These are phyloP conservation scores for Rhodotorula glutinis DNA, from an alignment of 1,284 basidiomycete genomes.

Conservation along the genomic window DNA sequence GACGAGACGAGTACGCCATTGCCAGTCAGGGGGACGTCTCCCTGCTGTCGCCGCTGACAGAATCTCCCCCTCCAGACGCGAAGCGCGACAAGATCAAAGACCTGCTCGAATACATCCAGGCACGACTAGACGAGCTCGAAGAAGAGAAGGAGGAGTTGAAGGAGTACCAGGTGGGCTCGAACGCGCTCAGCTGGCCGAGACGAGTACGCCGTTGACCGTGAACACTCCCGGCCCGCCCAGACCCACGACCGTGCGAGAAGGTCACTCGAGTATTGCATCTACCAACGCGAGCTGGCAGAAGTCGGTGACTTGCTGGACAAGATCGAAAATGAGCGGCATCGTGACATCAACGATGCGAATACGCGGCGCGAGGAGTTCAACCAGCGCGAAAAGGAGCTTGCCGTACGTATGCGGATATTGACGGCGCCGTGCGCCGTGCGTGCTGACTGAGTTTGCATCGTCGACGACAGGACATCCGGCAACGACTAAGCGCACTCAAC, in stretches of 20 bases:
- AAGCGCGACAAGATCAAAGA: constrained; percentile 90
- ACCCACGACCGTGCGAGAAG: constrained; percentile 88
- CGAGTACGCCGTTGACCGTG: neutral
- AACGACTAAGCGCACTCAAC: constrained; percentile 66
- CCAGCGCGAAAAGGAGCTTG: constrained; percentile 74
- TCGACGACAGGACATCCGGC: constrained; percentile 50
- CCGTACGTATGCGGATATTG: no score
- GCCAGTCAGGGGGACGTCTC: neutral
- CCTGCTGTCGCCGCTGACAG: neutral
- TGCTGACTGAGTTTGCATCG: no score
- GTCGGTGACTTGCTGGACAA: constrained; percentile 70
- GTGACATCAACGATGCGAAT: constrained; percentile 81
- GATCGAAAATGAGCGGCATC: constrained; percentile 65
- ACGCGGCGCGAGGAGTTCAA: constrained; percentile 74
- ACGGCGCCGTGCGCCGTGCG: no score
- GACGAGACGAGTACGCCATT: constrained; percentile 68
- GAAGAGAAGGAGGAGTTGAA: constrained; percentile 97
- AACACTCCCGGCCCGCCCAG: neutral
- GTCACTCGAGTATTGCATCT: constrained; percentile 92
- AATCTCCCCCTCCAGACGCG: constrained; percentile 55
- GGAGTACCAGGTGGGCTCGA: constrained; percentile 71
- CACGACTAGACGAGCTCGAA: constrained; percentile 83
- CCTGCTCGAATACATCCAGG: constrained; percentile 84
- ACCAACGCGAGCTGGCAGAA: constrained; percentile 85
- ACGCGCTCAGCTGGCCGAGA: neutral